Conservation (phyloP, 2,329 filamentous ascomycete genomes). For the Neopestalotiopsis sp. region DNA sequence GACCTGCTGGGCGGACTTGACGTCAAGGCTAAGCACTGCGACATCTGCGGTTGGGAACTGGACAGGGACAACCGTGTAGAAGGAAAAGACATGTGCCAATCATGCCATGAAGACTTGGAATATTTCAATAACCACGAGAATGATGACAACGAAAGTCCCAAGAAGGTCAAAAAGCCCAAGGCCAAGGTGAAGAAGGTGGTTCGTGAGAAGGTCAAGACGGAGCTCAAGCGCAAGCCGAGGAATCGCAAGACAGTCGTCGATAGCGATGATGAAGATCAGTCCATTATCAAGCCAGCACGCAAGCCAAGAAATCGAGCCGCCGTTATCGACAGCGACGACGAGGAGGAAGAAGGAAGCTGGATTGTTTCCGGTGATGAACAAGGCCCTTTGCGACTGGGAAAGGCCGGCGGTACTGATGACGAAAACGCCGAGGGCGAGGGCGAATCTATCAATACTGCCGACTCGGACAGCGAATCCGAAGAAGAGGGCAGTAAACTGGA, state of each 20-base stretch:
- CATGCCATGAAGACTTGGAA: constrained; percentile 78
- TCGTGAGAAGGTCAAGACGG: constrained; percentile 39
- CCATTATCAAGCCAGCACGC: constrained; percentile 31
- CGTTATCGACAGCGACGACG: constrained; percentile 70
- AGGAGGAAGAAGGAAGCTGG: constrained; percentile 79
- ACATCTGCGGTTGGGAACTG: constrained; percentile 79
- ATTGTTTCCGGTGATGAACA: constrained; percentile 74
- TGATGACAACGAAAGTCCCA: constrained; percentile 25
- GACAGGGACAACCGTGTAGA: constrained; percentile 50
- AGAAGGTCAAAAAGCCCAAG: constrained; percentile 39
- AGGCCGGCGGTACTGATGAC: constrained; percentile 83
- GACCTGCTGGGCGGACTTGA: constrained; percentile 86
- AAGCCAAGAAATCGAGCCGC: constrained; percentile 58
- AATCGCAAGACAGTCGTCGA: constrained; percentile 66
- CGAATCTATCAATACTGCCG: constrained; percentile 76
- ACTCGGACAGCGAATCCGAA: constrained; percentile 60
- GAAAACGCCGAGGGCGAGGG: constrained; percentile 88
- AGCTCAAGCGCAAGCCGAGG: constrained; percentile 43
- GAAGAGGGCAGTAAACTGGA: constrained; percentile 56
- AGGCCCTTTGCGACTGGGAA: constrained; percentile 66
- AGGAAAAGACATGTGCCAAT: constrained; percentile 65
- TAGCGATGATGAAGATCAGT: constrained; percentile 64
- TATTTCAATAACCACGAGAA: constrained; percentile 59
- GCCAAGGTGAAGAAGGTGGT: constrained; percentile 36
- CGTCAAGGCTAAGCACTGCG: constrained; percentile 78